phyloP scores from a whole-genome alignment of 768 basidiomycete species.

The Hypholoma fasciculare region DNA sequence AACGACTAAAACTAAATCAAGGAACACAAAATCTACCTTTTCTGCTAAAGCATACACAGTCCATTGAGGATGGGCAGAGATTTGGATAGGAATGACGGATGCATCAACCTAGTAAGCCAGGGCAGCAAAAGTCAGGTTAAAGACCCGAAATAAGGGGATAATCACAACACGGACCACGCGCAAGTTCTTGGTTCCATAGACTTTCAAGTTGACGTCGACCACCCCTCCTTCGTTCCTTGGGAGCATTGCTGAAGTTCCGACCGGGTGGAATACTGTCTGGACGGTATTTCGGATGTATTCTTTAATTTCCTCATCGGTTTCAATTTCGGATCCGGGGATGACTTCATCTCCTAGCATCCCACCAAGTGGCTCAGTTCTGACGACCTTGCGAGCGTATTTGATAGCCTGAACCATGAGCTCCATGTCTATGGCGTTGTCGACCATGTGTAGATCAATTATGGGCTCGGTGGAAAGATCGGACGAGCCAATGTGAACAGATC shows the following conservation, averaged over 20 bases:
- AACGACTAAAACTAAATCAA: background rate
- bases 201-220: constrained; percentile 6
- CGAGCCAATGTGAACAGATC: constrained; percentile 7
- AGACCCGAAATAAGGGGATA: background rate
- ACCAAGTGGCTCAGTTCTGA: constrained; percentile 3
- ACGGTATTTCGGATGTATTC: constrained; percentile 1
- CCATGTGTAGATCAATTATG: constrained; percentile 10
- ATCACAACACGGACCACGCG: constrained; percentile 5
- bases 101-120: background rate
- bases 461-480: constrained; percentile 3
- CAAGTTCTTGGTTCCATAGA: constrained; percentile 11
- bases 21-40: constrained; percentile 1
- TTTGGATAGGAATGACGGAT: constrained; percentile 6
- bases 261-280: constrained; percentile 11
- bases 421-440: constrained; percentile 5
- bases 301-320: background rate
- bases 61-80: constrained; percentile 6
- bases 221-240: constrained; percentile 11
- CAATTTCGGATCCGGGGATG: background rate
- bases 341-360: constrained; percentile 5
- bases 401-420: constrained; percentile 2
- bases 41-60: constrained; percentile 6
- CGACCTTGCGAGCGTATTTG: background rate
- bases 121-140: background rate
- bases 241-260: constrained; percentile 14